Conservation (phyloP, 371 early-diverging fungal species). For the Mortierella sp. region DNA sequence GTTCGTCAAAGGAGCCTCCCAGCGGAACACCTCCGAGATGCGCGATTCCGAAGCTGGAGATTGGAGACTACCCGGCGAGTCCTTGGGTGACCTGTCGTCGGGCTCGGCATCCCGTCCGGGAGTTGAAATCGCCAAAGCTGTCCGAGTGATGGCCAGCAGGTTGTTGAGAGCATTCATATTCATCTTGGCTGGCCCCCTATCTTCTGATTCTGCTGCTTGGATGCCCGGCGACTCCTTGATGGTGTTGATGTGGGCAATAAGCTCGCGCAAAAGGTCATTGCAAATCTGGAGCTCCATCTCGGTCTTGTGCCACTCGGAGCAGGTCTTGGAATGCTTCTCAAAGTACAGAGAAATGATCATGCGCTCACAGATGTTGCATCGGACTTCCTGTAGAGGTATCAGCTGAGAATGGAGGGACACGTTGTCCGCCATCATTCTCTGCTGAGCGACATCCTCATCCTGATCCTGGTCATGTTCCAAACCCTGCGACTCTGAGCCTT, state of each 20-base stretch:
- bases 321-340: constrained; percentile 81
- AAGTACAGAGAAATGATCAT: constrained; percentile 80
- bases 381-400: constrained; percentile 61
- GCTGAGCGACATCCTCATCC: constrained; percentile 21
- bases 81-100: constrained; percentile 36
- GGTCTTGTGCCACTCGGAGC: constrained; percentile 83
- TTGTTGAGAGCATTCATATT: constrained; percentile 30
- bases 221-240: constrained; percentile 58
- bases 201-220: constrained; percentile 9
- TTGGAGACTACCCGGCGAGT: constrained; percentile 47
- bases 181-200: not conserved
- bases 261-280: constrained; percentile 81
- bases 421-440: constrained; percentile 22
- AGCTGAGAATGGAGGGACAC: constrained; percentile 39
- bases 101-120: constrained; percentile 64
- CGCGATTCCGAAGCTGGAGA: constrained; percentile 67
- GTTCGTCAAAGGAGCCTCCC: constrained; percentile 65
- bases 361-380: constrained; percentile 89
- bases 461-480: constrained; percentile 34
- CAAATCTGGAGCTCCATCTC: constrained; percentile 81
- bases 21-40: constrained; percentile 68
- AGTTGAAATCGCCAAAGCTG: constrained; percentile 67
- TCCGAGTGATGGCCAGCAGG: constrained; percentile 38
- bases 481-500: constrained; percentile 24
- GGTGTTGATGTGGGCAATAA: constrained; percentile 66